Percentiles rank a stretch among this genome's conserved stretches.
Evolutionary conservation across 2,329 filamentous ascomycete genomes (phyloP).

Genomic region (Corinectria fuckeliana): DNA sequence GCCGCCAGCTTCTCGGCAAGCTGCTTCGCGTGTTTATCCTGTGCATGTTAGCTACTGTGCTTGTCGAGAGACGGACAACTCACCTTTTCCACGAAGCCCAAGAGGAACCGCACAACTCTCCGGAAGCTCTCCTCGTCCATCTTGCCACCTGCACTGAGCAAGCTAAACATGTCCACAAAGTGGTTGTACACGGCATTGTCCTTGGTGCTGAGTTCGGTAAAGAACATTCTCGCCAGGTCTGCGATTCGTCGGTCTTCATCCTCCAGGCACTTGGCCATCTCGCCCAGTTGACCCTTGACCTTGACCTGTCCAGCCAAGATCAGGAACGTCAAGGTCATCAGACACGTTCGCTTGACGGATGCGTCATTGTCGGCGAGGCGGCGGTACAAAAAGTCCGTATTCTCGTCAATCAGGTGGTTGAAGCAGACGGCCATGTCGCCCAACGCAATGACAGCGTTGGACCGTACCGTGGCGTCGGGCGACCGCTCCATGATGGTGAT

Average conservation of each 20-base stretch:
- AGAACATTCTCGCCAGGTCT: conserved; percentile 97
- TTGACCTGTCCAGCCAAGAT: conserved; percentile 98
- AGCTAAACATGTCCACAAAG: conserved; percentile 98
- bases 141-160: conserved; percentile 81
- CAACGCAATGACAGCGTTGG: conserved; percentile 94
- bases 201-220: conserved; percentile 95
- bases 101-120: conserved; percentile 88
- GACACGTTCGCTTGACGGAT: conserved; percentile 93
- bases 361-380: conserved; percentile 87
- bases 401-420: conserved; percentile 98
- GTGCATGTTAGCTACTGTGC: conserved; percentile 31
- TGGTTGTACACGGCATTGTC: conserved; percentile 99
- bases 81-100: conserved; percentile 98
- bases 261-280: conserved; percentile 99
- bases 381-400: conserved; percentile 96
- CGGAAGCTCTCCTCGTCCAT: conserved; percentile 87
- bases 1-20: conserved; percentile 91
- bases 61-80: conserved; percentile 33
- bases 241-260: conserved; percentile 94
- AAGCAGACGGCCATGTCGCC: conserved; percentile 99
- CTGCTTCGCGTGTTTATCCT: conserved; percentile 98
- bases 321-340: conserved; percentile 98
- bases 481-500: conserved; percentile 98
- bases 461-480: conserved; percentile 88
- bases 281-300: conserved; percentile 96